Percentiles rank a stretch among this genome's conserved stretches.
phyloP scores from a whole-genome alignment of 129 eudicot species.

The Gnaphalium uliginosum region DNA sequence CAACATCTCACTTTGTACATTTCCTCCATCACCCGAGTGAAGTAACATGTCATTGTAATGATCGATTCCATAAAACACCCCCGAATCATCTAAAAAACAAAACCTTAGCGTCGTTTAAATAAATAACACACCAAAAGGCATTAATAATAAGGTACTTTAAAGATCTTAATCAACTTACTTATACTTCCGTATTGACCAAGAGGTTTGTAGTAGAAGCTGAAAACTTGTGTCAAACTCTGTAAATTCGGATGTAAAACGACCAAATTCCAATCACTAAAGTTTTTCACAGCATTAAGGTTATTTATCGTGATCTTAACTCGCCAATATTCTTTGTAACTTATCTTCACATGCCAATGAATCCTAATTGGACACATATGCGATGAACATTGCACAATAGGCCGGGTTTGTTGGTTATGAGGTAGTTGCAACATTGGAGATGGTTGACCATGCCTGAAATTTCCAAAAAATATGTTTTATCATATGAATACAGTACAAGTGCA shows the following conservation, averaged over 20 bases:
- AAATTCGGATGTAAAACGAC: constrained; percentile 72
- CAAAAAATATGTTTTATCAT: background rate
- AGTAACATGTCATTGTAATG: constrained; percentile 80
- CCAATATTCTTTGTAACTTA: constrained; percentile 73
- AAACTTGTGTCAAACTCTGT: constrained; percentile 51
- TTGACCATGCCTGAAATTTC: constrained; percentile 42
- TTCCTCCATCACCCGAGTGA: constrained; percentile 60
- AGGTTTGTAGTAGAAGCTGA: constrained; percentile 84
- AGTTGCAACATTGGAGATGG: constrained; percentile 44
- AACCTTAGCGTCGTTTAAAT: background rate
- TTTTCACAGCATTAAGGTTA: constrained; percentile 50
- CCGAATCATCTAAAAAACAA: constrained; percentile 59
- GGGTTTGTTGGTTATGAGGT: constrained; percentile 42
- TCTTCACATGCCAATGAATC: constrained; percentile 85
- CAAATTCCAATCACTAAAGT: constrained; percentile 66
- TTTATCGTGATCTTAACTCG: constrained; percentile 72
- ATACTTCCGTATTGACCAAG: constrained; percentile 48
- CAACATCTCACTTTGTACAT: constrained; percentile 75
- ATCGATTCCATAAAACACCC: constrained; percentile 73
- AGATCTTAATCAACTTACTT: constrained; percentile 43
- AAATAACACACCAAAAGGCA: background rate
- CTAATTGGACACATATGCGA: constrained; percentile 68
- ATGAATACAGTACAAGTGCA: background rate
- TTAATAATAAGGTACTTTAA: background rate
- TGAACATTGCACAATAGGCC: constrained; percentile 54